Base-by-base conservation (phyloP, 1,284 basidiomycete genomes). In the Pascua sp. region DNA sequence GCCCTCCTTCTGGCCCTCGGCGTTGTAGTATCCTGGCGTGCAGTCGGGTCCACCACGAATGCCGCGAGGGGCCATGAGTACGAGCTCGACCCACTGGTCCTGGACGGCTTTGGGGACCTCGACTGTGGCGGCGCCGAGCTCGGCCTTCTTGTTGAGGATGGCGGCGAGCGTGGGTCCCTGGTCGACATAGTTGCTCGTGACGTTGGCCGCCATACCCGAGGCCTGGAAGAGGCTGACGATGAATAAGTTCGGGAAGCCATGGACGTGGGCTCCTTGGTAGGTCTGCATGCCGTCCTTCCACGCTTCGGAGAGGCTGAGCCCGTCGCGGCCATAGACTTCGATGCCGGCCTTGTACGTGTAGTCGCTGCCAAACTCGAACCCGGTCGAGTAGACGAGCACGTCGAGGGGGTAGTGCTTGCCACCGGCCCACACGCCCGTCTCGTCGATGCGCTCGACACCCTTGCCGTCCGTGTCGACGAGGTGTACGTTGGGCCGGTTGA, bases 171-270 rank as follows among this genome's bases (percentile, higher is more conserved):
- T 52, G 12, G 18, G 17, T 1, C 49, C 56, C 8, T 17, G n/a
- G 39, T 61, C 55, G 45, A 41, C 41, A 43, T 49, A 58, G 56
- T 57, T 61, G 41, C 12, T 32, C 32, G 60, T 51, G 9, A 61
- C 48, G 48, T 61, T 61, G 15, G 56, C 48, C 8, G 42, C 42
- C 37, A 61, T 47, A 12, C 37, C 24, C 10, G 60, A 44, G 5
- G 53, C 56, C 51, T 58, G 56, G 17, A 37, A 12, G 18, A 57
- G n/a, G 0, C 48, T 46, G 41, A 57, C 24, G 18, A 53, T 45
- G 56, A 55, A 58, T 15, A 61, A 53, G 56, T 61, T 61, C 17
- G 60, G 60, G 60, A 61, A 61, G 15, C 51, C 56, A 48, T 39
- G 17, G 4, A 51, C 45, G 49, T 55, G 51, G 50, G 56, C 47